phyloP scores from a whole-genome alignment of 1,139 yeast genomes.

The Taiozyma sp. region DNA sequence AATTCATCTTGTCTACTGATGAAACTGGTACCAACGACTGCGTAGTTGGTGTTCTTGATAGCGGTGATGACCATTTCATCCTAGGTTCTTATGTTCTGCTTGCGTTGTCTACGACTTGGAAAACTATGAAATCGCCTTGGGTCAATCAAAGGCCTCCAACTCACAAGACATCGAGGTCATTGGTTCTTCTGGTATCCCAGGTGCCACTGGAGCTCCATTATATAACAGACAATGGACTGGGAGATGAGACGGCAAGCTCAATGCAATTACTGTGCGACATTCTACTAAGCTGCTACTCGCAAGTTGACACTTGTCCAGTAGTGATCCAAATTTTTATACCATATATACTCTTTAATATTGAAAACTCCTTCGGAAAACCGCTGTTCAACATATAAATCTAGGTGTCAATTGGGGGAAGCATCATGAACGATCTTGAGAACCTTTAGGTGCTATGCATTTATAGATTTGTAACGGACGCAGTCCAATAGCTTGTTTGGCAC shows the following conservation, averaged over 20 bases:
- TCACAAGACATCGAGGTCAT: slow-evolving; percentile 42
- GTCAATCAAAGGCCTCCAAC: slow-evolving; percentile 46
- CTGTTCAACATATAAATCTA: too few species aligned
- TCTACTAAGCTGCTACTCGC: too few species aligned
- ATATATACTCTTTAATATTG: too few species aligned
- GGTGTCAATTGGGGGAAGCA: too few species aligned
- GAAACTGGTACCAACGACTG: slow-evolving; percentile 7
- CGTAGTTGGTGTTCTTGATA: slow-evolving; percentile 28
- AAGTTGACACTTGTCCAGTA: too few species aligned
- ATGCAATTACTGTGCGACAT: neutral
- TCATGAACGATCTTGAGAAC: too few species aligned
- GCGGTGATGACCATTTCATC: slow-evolving; percentile 26
- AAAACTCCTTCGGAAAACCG: too few species aligned
- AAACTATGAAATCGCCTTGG: slow-evolving; percentile 58
- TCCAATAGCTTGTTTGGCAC: too few species aligned
- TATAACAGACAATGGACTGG: slow-evolving; percentile 9
- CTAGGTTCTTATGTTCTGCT: slow-evolving; percentile 73
- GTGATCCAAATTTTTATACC: too few species aligned
- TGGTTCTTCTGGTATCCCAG: slow-evolving; percentile 35
- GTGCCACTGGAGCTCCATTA: slow-evolving; percentile 37
- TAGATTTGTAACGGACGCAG: too few species aligned
- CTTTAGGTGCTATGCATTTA: too few species aligned
- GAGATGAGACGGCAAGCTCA: neutral
- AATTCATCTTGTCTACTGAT: slow-evolving; percentile 7
- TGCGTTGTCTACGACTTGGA: slow-evolving; percentile 80